phyloP scores from a whole-genome alignment of 2,329 filamentous ascomycete species.

The Tolypocladium guangdongense region DNA sequence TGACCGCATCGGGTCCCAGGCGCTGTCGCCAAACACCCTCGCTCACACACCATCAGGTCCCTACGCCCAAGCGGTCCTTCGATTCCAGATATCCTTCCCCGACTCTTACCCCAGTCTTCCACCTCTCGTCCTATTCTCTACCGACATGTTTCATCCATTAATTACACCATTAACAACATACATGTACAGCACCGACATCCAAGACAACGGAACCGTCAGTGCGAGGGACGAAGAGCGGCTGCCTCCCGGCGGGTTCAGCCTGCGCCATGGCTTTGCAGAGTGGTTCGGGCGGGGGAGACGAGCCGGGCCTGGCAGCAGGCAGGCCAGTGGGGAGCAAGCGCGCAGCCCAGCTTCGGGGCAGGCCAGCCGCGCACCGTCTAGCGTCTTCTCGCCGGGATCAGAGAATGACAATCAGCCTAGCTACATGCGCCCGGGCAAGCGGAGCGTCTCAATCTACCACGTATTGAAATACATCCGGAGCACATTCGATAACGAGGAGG shows the following conservation, averaged over 20 bases:
- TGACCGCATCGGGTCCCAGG: background rate
- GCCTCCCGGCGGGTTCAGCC: constrained; percentile 79
- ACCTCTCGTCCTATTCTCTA: constrained; percentile 77
- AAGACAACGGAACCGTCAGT: constrained; percentile 67
- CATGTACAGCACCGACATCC: constrained; percentile 73
- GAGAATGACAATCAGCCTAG: constrained; percentile 17
- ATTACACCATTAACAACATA: constrained; percentile 91
- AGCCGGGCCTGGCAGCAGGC: constrained; percentile 25
- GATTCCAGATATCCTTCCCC: constrained; percentile 84
- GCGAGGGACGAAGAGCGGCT: constrained; percentile 74
- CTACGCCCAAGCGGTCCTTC: constrained; percentile 75
- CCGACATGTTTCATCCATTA: constrained; percentile 90
- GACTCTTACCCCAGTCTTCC: constrained; percentile 67
- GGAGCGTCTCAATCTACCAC: constrained; percentile 47
- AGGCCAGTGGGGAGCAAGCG: constrained; percentile 28
- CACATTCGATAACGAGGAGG: constrained; percentile 65
- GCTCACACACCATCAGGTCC: constrained; percentile 48
- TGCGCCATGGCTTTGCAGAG: constrained; percentile 79
- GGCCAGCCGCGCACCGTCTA: constrained; percentile 6
- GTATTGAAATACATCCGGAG: constrained; percentile 73
- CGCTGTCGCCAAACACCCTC: too few species aligned
- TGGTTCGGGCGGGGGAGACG: constrained; percentile 65
- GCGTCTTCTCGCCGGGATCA: constrained; percentile 18
- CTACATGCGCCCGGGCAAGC: constrained; percentile 30
- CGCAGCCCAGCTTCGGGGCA: constrained; percentile 14